Percentiles rank a stretch among this genome's conserved stretches.
Conservation (phyloP, 805 yeast species). For the Danielia oregonensis region DNA sequence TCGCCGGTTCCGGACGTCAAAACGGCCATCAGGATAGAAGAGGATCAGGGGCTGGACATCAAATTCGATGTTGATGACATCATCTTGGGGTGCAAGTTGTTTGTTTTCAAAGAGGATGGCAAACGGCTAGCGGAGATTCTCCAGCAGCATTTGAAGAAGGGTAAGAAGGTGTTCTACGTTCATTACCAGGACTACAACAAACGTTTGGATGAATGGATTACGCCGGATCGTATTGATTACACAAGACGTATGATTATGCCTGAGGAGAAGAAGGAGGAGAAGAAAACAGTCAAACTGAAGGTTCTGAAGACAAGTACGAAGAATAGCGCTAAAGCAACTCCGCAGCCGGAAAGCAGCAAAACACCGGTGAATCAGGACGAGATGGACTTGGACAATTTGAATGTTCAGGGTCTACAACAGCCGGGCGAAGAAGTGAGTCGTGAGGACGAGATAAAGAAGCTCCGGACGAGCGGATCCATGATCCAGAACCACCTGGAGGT, state of each 20-base stretch:
- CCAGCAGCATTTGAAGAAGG: conserved; percentile 70
- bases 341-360: conserved; percentile 22
- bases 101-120: conserved; percentile 76
- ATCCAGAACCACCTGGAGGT: conserved; percentile 83
- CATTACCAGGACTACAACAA: conserved; percentile 94
- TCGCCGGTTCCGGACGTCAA: conserved; percentile 6
- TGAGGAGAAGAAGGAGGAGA: conserved; percentile 50
- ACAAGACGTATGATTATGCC: conserved; percentile 71
- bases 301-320: conserved; percentile 23
- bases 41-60: neutral
- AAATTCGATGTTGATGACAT: conserved; percentile 45
- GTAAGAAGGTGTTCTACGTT: conserved; percentile 79
- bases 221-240: conserved; percentile 65
- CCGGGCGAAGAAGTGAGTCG: conserved; percentile 72
- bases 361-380: conserved; percentile 45
- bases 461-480: conserved; percentile 97
- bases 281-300: conserved; percentile 30
- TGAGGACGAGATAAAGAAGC: conserved; percentile 88
- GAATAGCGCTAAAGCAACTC: conserved; percentile 20
- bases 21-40: conserved; percentile 8
- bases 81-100: conserved; percentile 75
- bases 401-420: conserved; percentile 73
- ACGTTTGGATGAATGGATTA: conserved; percentile 94
- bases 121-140: conserved; percentile 81
- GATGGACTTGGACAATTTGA: conserved; percentile 78